These are phyloP conservation scores for Acorus calamus DNA, from an alignment of 106 monocot genomes.

Conservation along the genomic window DNA sequence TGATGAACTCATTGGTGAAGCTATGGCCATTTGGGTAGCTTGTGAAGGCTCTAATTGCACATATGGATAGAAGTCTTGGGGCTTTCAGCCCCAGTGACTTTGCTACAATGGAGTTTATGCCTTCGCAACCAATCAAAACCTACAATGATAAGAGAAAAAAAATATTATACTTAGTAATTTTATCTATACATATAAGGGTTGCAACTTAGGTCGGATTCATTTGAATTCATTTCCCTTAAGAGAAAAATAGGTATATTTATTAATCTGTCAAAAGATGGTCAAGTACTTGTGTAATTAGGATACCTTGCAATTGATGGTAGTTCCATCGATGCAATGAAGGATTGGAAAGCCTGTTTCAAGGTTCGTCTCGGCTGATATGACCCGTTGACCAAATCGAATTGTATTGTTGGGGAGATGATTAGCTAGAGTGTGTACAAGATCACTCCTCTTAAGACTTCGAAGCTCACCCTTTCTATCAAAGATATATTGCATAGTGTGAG, in stretches of 20 bases:
- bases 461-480: conserved; percentile 21
- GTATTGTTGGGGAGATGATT: conserved; percentile 16
- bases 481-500: too few species aligned
- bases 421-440: conserved; percentile 38
- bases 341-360: conserved; percentile 7
- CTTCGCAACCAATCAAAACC: conserved; percentile 53
- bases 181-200: too few species aligned
- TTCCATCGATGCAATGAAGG: conserved; percentile 21
- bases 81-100: conserved; percentile 18
- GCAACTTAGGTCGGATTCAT: too few species aligned
- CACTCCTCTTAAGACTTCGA: conserved; percentile 37
- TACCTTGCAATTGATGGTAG: neutral
- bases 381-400: conserved; percentile 28
- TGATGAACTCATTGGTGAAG: conserved; percentile 18
- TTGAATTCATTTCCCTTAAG: neutral
- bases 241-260: conserved; percentile 17
- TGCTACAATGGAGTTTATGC: conserved; percentile 32
- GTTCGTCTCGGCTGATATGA: conserved; percentile 15
- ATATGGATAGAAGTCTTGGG: conserved; percentile 4
- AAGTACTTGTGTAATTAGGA: neutral
- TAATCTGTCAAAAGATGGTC: conserved; percentile 1
- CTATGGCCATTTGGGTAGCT: conserved; percentile 22
- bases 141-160: neutral
- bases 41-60: conserved; percentile 13
- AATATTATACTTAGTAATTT: neutral